phyloP scores from a whole-genome alignment of 2,329 filamentous ascomycete genomes.

The Thermoascus crustaceus region DNA sequence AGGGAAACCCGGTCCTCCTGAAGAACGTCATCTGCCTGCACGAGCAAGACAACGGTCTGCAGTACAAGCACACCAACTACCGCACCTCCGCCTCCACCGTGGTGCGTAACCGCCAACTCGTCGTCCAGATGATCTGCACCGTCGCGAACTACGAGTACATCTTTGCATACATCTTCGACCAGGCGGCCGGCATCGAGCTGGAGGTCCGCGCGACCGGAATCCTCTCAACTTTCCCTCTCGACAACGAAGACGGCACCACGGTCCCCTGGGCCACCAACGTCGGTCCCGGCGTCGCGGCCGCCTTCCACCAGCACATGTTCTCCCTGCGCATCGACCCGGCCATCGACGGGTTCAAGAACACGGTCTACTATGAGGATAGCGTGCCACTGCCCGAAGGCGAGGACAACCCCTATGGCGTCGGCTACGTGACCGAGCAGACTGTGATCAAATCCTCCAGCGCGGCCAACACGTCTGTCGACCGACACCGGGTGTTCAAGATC shows the following conservation, averaged over 20 bases:
- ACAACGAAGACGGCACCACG: slow-evolving; percentile 49
- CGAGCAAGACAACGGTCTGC: slow-evolving; percentile 61
- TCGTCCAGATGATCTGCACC: slow-evolving; percentile 62
- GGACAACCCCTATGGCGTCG: slow-evolving; percentile 43
- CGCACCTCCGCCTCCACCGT: slow-evolving; percentile 56
- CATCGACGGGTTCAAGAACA: slow-evolving; percentile 49
- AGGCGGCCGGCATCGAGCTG: slow-evolving; percentile 58
- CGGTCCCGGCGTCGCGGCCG: slow-evolving; percentile 59
- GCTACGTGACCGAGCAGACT: slow-evolving; percentile 44
- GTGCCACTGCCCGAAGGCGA: slow-evolving; percentile 51
- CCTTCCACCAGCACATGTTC: slow-evolving; percentile 72
- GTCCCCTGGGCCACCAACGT: slow-evolving; percentile 62
- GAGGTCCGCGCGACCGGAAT: slow-evolving; percentile 64
- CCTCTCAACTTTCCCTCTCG: slow-evolving; percentile 58
- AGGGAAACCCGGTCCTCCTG: slow-evolving; percentile 51
- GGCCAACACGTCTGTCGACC: slow-evolving; percentile 40
- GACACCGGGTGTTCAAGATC: slow-evolving; percentile 51
- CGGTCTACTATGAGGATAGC: slow-evolving; percentile 51
- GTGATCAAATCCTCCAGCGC: slow-evolving; percentile 40
- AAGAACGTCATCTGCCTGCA: slow-evolving; percentile 64
- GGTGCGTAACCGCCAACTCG: slow-evolving; percentile 56
- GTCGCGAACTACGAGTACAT: slow-evolving; percentile 69
- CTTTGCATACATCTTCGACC: slow-evolving; percentile 63
- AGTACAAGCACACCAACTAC: slow-evolving; percentile 67
- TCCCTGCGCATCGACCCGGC: slow-evolving; percentile 57